Conservation (phyloP, 371 early-diverging fungal genomes). For the Lichtheimia ramosa region DNA sequence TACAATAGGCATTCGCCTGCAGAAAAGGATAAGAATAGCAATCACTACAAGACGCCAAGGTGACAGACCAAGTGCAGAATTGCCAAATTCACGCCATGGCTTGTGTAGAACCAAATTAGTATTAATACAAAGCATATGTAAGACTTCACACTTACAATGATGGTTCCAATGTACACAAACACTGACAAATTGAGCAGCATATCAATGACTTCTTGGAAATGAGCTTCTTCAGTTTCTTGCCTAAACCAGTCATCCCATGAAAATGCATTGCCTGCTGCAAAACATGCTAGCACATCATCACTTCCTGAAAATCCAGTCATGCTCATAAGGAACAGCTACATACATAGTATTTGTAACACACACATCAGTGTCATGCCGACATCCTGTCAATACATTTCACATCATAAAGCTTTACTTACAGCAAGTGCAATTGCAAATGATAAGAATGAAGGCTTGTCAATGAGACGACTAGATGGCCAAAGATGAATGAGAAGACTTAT, state of each 20-base stretch:
- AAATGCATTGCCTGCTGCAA: conserved; percentile 89
- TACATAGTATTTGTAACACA: no score
- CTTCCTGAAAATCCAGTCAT: conserved; percentile 76
- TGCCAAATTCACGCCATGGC: conserved; percentile 77
- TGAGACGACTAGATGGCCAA: conserved; percentile 53
- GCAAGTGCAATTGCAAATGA: conserved; percentile 90
- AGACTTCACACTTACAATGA: conserved; percentile 47
- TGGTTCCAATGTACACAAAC: conserved; percentile 93
- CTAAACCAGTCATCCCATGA: conserved; percentile 93
- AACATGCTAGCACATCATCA: conserved; percentile 88
- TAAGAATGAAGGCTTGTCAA: conserved; percentile 92
- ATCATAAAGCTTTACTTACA: conserved; percentile 36
- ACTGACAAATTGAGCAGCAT: conserved; percentile 85
- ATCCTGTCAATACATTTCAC: background rate
- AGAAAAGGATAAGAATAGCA: conserved; percentile 72
- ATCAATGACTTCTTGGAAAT: conserved; percentile 92
- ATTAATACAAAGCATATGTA: background rate
- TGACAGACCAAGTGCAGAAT: conserved; percentile 46
- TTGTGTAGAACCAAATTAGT: conserved; percentile 4
- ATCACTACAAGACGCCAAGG: conserved; percentile 74
- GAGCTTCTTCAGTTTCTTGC: conserved; percentile 81
- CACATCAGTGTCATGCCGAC: background rate
- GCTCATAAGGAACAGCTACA: conserved; percentile 75
- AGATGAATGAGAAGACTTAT: no score
- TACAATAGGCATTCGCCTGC: conserved; percentile 85